A percentile compares a stretch with the other conserved stretches of the same genome.
These are phyloP conservation scores for Fragilaria radians DNA, from an alignment of 108 stramenopile species.

Conservation along the genomic window DNA sequence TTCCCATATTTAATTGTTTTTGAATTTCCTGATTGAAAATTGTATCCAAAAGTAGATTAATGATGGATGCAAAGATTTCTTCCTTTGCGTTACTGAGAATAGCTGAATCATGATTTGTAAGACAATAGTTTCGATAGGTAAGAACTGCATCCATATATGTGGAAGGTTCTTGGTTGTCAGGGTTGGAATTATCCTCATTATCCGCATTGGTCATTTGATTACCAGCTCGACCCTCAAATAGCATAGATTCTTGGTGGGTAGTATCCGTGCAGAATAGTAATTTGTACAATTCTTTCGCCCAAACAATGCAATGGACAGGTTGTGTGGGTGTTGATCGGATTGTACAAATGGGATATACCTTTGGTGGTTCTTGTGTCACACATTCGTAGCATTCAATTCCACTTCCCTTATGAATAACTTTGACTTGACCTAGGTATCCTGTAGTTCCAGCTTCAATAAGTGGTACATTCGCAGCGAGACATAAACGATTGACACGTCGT, in stretches of 20 bases:
- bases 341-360: conserved; percentile 99
- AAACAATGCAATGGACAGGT: conserved; percentile 99
- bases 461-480: conserved; percentile 89
- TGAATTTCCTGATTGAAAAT: conserved; percentile 63
- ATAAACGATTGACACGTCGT: conserved; percentile 96
- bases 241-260: conserved; percentile 81
- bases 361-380: conserved; percentile 89
- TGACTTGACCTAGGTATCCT: conserved; percentile 96
- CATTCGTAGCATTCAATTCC: conserved; percentile 98
- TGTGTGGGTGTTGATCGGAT: conserved; percentile 94
- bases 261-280: conserved; percentile 87
- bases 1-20: conserved; percentile 83
- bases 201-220: no score
- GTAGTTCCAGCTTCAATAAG: conserved; percentile 98
- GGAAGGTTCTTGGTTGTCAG: conserved; percentile 34
- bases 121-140: conserved; percentile 32
- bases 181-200: no score
- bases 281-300: conserved; percentile 99
- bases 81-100: conserved; percentile 12
- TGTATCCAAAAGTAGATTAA: conserved; percentile 23
- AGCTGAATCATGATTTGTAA: no score
- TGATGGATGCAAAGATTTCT: background rate
- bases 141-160: conserved; percentile 68
- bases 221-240: conserved; percentile 48
- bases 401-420: conserved; percentile 75